Evolutionary conservation across 495 filamentous ascomycete species (phyloP).

Genomic region (Rusavskia elegans): DNA sequence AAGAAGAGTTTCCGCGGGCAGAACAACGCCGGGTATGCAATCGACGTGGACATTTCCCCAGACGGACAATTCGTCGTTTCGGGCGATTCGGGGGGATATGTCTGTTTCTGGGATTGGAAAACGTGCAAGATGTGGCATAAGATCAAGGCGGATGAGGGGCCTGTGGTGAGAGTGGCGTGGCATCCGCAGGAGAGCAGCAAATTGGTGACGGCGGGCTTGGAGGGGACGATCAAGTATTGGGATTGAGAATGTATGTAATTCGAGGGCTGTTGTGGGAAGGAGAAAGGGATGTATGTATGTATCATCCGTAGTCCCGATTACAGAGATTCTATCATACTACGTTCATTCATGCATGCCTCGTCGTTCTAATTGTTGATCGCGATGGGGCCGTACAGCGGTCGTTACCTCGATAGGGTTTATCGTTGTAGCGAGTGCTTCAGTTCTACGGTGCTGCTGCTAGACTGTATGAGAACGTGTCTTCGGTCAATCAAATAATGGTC

Average conservation of each 20-base stretch:
- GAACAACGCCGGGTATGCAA: constrained; percentile 85
- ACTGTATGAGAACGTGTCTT: no score
- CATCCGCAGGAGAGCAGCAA: constrained; percentile 92
- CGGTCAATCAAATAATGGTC: no score
- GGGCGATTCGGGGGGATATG: constrained; percentile 73
- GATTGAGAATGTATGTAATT: constrained; percentile 36
- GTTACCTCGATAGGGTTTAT: no score
- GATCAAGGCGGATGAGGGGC: constrained; percentile 60
- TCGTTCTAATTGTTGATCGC: no score
- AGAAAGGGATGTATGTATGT: no score
- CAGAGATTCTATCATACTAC: no score
- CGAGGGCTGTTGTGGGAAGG: no score
- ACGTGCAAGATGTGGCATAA: constrained; percentile 97
- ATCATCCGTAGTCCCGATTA: no score
- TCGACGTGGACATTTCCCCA: constrained; percentile 75
- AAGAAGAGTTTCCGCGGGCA: constrained; percentile 95
- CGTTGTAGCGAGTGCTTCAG: no score
- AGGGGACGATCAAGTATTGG: constrained; percentile 87
- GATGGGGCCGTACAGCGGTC: no score
- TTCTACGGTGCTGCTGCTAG: no score
- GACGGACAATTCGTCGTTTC: constrained; percentile 77
- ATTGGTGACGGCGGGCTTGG: constrained; percentile 77
- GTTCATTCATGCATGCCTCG: no score
- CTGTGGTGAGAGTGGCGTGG: constrained; percentile 75
- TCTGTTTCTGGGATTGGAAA: constrained; percentile 99